Evolutionary conservation across 345 rosid genomes (phyloP).

Genomic region (Psidium guajava): DNA sequence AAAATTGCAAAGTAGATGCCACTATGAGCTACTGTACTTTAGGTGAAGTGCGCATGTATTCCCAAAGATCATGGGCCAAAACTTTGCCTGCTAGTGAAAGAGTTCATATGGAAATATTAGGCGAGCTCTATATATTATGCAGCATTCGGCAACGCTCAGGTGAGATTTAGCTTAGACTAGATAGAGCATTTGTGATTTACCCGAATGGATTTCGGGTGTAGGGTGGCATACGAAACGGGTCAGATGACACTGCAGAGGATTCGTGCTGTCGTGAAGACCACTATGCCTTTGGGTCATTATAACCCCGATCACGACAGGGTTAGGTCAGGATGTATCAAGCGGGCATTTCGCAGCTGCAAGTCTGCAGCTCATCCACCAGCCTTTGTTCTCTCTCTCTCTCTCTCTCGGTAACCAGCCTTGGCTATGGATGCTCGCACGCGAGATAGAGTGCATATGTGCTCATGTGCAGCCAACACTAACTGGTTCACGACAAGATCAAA

Average conservation of each 20-base stretch:
- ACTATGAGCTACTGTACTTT: neutral
- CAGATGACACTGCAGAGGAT: neutral
- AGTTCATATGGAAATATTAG: neutral
- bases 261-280: neutral
- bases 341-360: no score
- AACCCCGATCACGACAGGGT: no score
- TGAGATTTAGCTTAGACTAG: no score
- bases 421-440: no score
- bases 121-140: neutral
- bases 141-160: no score
- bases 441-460: neutral
- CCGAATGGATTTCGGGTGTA: neutral
- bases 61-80: neutral
- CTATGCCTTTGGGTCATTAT: no score
- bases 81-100: neutral
- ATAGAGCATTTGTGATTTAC: no score
- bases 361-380: no score
- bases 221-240: neutral
- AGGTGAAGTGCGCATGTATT: neutral
- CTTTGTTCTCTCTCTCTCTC: no score
- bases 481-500: neutral
- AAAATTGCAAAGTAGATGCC: neutral
- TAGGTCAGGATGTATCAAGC: no score
- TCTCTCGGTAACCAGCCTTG: no score
- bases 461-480: neutral